Conservation (phyloP, 1,139 yeast species). For the Saccharomyces pastorianus region DNA sequence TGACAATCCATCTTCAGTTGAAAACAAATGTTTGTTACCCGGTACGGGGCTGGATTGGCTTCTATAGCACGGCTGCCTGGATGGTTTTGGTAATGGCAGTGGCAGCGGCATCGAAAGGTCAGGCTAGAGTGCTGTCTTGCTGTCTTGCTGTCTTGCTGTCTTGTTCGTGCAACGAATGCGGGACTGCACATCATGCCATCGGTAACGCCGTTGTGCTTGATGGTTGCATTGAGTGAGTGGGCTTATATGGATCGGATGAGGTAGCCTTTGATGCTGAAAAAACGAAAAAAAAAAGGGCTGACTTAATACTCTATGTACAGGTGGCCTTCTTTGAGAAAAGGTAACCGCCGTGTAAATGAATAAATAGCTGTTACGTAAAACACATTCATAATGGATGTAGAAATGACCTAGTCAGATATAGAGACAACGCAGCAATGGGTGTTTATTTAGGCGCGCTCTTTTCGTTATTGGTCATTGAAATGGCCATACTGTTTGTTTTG, state of each 20-base stretch:
- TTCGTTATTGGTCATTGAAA: constrained; percentile 41
- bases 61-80: background rate
- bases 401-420: too few relatives aligned
- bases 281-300: background rate
- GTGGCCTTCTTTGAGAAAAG: background rate
- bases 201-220: background rate
- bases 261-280: background rate
- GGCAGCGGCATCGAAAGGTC: background rate
- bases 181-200: background rate
- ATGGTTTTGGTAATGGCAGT: background rate
- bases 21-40: background rate
- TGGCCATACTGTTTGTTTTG: constrained; percentile 44
- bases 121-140: background rate
- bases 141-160: background rate
- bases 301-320: background rate
- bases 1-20: background rate
- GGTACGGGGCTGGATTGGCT: background rate
- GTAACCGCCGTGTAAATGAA: background rate
- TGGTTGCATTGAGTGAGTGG: background rate
- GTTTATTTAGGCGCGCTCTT: constrained; percentile 33
- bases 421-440: constrained; percentile 25
- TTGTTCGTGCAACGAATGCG: background rate
- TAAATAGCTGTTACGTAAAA: background rate
- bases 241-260: background rate
- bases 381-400: too few relatives aligned